A percentile compares a stretch with the other conserved stretches of the same genome.
Evolutionary conservation across 1,284 basidiomycete species (phyloP).

Genomic region (Ceratobasidium theobromae): DNA sequence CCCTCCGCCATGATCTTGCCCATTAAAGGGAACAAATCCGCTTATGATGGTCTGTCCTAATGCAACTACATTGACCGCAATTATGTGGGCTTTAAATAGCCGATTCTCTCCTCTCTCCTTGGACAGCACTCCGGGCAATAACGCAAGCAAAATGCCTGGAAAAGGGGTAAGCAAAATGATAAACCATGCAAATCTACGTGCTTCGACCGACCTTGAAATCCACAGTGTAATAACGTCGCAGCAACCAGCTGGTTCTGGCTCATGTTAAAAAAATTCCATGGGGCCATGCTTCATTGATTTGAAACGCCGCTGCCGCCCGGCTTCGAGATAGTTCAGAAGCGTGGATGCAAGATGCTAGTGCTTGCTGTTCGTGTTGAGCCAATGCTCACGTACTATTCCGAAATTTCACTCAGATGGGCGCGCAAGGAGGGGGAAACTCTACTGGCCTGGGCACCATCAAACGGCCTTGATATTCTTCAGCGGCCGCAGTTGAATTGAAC

Average conservation of each 20-base stretch:
- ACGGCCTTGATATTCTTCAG: too few relatives aligned
- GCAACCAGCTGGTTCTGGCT: background rate
- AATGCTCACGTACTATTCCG: too few relatives aligned
- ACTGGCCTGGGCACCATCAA: background rate
- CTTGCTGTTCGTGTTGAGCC: too few relatives aligned
- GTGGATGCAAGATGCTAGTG: too few relatives aligned
- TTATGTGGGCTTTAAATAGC: background rate
- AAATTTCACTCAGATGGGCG: background rate
- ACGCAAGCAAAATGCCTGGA: background rate
- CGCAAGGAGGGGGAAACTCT: background rate
- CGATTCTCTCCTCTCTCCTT: background rate
- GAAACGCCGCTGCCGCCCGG: too few relatives aligned
- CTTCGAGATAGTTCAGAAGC: too few relatives aligned
- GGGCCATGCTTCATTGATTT: background rate
- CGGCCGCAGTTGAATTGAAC: background rate
- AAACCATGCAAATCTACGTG: background rate
- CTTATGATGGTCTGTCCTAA: background rate
- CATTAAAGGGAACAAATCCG: background rate
- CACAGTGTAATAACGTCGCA: background rate
- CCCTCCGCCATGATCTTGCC: background rate
- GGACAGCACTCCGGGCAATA: background rate
- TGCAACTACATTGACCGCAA: background rate
- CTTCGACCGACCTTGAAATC: background rate
- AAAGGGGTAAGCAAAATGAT: background rate
- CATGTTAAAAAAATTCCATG: background rate